Conservation (phyloP, 139 green algal genomes). For the Pseudopediastrum boryanum region DNA sequence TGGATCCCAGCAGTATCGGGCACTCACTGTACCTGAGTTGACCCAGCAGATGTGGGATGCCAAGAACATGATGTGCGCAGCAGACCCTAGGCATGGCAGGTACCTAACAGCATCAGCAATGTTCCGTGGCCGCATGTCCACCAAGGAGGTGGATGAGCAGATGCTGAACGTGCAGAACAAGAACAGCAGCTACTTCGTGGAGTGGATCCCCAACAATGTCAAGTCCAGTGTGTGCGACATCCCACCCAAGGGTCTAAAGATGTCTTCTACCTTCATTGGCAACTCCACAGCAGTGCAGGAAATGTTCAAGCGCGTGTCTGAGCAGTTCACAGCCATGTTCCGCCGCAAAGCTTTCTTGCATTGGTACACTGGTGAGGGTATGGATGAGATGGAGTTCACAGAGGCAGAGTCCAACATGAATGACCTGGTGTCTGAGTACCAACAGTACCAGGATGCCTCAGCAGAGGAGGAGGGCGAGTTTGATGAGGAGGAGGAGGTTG, state of each 20-base stretch:
- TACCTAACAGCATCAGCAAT: slow-evolving; percentile 97
- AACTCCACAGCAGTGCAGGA: slow-evolving; percentile 96
- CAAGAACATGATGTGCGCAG: slow-evolving; percentile 99
- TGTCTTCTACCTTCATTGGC: slow-evolving; percentile 96
- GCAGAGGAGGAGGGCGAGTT: slow-evolving; percentile 92
- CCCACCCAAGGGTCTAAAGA: slow-evolving; percentile 96
- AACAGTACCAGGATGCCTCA: slow-evolving; percentile 98
- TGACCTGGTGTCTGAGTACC: slow-evolving; percentile 96
- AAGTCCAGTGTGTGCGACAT: slow-evolving; percentile 98
- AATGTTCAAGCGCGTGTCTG: slow-evolving; percentile 94
- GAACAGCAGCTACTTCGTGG: slow-evolving; percentile 98
- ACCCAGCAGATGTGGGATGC: slow-evolving; percentile 99
- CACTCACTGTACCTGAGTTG: slow-evolving; percentile 97
- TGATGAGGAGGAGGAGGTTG: slow-evolving; percentile 71
- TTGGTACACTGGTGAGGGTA: slow-evolving; percentile 99
- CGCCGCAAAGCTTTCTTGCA: slow-evolving; percentile 99
- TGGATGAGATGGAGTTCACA: slow-evolving; percentile 99
- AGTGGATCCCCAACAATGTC: slow-evolving; percentile 99
- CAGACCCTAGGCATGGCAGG: slow-evolving; percentile 95
- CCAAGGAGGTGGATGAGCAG: slow-evolving; percentile 99
- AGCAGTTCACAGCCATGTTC: slow-evolving; percentile 99
- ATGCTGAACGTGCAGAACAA: slow-evolving; percentile 99
- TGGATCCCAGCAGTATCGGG: slow-evolving; percentile 96
- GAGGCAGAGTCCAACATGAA: slow-evolving; percentile 99
- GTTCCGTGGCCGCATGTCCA: slow-evolving; percentile 97